Evolutionary conservation across 2,329 filamentous ascomycete genomes (phyloP), one percentile per base, ranked within the genome.

Genomic region (Pseudopyricularia javanii): DNA sequence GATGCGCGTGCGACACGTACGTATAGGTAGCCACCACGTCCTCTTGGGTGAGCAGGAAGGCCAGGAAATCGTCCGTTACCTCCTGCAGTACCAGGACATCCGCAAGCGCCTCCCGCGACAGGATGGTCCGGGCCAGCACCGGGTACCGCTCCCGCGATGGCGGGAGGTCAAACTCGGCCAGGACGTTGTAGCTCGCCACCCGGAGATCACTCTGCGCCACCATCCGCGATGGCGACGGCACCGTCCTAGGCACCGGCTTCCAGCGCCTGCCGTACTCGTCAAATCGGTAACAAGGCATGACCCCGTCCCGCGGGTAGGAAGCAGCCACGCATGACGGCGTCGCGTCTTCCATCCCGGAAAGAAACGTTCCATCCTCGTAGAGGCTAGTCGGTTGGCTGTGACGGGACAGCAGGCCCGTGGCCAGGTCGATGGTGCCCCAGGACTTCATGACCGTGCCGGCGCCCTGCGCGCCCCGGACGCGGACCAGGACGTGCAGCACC

Each of bases 51-150:
- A 85, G 73, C 1, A 86, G 66, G 54, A 72, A 74, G 0, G 71
- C 70, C 0, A 86, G 70, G 55, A 85, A 83, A 40, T 78, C 71
- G 56, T 85, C 81, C 0, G 80, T 83, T 1, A 85, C 77, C 64
- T 85, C 83, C 61, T 86, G 74, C 5, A 86, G 69, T 3, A 78
- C 66, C 8, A 79, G 57, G 3, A 78, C 63, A 53, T 79, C 75
- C 7, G 76, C 67, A 1, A 60, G 54, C 3, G 74, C 73, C 7
- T 64, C 61, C 4, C 61, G 53, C 0, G 70, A 68, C 4, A 78
- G 59, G 2, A 79, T 62, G 53, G 70, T 76, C 7, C 63, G 59
- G 20, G 76, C 54, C 47, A 79, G 59, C 7, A 70, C 58, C 2
- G 70, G 62, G 54, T 77, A 71, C 30, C 75, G 67, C 17, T 58